phyloP scores from a whole-genome alignment of 2,329 filamentous ascomycete genomes.

The Colletotrichum chlorophyti region DNA sequence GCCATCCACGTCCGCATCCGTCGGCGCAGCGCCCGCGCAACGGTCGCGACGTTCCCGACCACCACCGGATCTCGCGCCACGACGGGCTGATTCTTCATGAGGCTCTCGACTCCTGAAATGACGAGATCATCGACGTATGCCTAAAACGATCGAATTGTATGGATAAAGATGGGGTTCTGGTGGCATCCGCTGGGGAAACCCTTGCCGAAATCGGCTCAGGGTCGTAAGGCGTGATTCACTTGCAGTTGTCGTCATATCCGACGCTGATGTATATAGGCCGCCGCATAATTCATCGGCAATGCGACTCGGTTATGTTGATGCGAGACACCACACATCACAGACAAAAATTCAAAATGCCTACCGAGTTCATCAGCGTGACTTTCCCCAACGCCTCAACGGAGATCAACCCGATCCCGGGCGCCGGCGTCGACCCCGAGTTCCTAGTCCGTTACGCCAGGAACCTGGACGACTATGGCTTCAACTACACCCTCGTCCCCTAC shows the following conservation, averaged over 20 bases:
- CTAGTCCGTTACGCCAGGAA: slow-evolving; percentile 62
- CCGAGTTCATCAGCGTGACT: slow-evolving; percentile 66
- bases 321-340: not conserved
- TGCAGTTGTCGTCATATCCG: slow-evolving; percentile 33
- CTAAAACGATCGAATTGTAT: not conserved
- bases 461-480: slow-evolving; percentile 66
- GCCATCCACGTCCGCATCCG: too few species aligned
- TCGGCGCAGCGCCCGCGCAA: not conserved
- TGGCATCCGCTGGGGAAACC: slow-evolving; percentile 14
- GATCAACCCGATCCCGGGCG: slow-evolving; percentile 57
- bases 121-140: not conserved
- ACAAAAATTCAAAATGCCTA: slow-evolving; percentile 42
- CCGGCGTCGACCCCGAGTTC: slow-evolving; percentile 60
- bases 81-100: not conserved
- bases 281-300: not conserved
- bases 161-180: slow-evolving; percentile 3
- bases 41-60: not conserved
- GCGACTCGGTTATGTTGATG: not conserved
- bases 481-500: slow-evolving; percentile 68
- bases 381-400: slow-evolving; percentile 65
- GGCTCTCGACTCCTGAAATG: not conserved
- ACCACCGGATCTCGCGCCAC: not conserved
- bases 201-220: slow-evolving; percentile 27
- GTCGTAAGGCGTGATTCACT: slow-evolving; percentile 34
- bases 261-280: slow-evolving; percentile 23